phyloP scores from a whole-genome alignment of 768 basidiomycete species.

The Chlorophyllum brunneum region DNA sequence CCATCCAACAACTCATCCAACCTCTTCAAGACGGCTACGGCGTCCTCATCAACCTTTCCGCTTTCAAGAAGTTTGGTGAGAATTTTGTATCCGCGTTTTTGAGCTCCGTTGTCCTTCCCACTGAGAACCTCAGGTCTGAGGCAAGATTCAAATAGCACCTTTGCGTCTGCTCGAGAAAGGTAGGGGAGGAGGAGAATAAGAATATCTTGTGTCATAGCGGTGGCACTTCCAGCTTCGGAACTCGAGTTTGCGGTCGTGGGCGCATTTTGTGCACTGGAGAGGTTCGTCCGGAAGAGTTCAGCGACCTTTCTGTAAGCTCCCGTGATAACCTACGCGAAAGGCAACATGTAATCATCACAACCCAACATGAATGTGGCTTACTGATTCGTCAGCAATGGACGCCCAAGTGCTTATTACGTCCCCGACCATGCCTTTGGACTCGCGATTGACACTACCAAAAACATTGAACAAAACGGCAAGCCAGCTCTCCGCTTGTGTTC shows the following conservation, averaged over 20 bases:
- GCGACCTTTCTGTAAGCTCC: constrained; percentile 74
- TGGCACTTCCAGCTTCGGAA: constrained; percentile 40
- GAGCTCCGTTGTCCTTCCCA: constrained; percentile 80
- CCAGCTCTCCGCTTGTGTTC: constrained; percentile 85
- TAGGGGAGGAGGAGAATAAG: constrained; percentile 79
- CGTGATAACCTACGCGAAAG: background rate
- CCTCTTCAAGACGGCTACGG: constrained; percentile 56
- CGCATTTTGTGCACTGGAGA: constrained; percentile 36
- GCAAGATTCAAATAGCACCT: constrained; percentile 64
- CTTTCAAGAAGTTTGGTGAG: constrained; percentile 71
- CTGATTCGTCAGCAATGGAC: constrained; percentile 69
- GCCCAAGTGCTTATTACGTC: constrained; percentile 89
- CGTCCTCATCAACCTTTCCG: constrained; percentile 50
- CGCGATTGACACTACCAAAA: constrained; percentile 81
- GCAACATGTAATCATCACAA: background rate
- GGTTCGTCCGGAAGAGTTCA: constrained; percentile 62
- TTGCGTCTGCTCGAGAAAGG: constrained; percentile 58
- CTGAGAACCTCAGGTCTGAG: constrained; percentile 66
- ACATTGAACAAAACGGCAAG: constrained; percentile 95
- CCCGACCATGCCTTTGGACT: constrained; percentile 73
- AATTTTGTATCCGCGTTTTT: constrained; percentile 94
- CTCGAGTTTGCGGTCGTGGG: constrained; percentile 27
- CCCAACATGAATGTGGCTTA: constrained; percentile 24
- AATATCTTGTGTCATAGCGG: constrained; percentile 77
- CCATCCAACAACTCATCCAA: constrained; percentile 64